A percentile compares a stretch with the other conserved stretches of the same genome.
Conservation (phyloP, 2,329 filamentous ascomycete species). For the Ampelomyces quisqualis region DNA sequence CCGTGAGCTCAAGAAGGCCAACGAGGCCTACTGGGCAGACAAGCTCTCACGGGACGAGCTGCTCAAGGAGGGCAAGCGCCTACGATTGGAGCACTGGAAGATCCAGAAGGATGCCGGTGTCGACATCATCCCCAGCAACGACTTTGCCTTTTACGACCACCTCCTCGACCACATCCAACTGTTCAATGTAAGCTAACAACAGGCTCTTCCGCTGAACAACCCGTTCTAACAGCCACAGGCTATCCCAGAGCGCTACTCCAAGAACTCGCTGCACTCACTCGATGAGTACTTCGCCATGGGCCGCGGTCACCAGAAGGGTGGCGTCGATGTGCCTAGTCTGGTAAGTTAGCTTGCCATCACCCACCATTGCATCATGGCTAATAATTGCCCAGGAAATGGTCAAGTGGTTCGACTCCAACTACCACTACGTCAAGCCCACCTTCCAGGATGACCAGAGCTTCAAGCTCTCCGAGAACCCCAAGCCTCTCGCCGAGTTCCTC, state of each 20-base stretch:
- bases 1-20: constrained; percentile 99
- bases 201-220: constrained; percentile 18
- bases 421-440: constrained; percentile 99
- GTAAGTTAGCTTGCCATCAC: constrained; percentile 43
- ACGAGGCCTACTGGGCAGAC: constrained; percentile 94
- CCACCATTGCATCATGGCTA: constrained; percentile 12
- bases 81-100: constrained; percentile 97
- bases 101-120: constrained; percentile 99
- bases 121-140: constrained; percentile 97
- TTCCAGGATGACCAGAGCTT: constrained; percentile 96
- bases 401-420: constrained; percentile 99
- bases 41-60: constrained; percentile 93
- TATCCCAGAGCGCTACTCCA: constrained; percentile 89
- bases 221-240: constrained; percentile 57
- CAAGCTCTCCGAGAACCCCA: constrained; percentile 82
- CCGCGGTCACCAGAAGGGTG: constrained; percentile 93
- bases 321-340: constrained; percentile 87
- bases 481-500: constrained; percentile 90
- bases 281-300: constrained; percentile 99
- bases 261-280: constrained; percentile 80
- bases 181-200: constrained; percentile 70
- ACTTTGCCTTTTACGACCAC: constrained; percentile 99
- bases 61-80: constrained; percentile 91
- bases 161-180: constrained; percentile 97
- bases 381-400: constrained; percentile 77